Evolutionary conservation across 2,329 filamentous ascomycete species (phyloP), one percentile per base, ranked within the genome.

Genomic region (Exophiala sp.): DNA sequence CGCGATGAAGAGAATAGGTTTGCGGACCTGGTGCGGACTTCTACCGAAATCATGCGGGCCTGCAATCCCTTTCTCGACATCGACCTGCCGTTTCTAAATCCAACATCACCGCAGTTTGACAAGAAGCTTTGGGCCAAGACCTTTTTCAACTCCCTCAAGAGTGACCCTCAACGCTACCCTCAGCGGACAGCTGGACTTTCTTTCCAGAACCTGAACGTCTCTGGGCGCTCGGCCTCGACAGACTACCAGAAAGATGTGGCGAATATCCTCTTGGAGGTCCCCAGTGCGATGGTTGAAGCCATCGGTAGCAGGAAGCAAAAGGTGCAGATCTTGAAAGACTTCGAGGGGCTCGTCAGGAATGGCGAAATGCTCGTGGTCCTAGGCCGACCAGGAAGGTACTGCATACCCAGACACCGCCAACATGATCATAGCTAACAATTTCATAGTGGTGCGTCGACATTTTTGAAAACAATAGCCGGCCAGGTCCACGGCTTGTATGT

Each of bases 401-500:
- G 89, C 86, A 0, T 88, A 90, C 58, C 73, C 91, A n/a, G n/a
- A n/a, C n/a, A n/a, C n/a, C n/a, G n/a, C n/a, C n/a, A n/a, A n/a
- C 42, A 89, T 88, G 63, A 78, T 82, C 1, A 79, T 90, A 57
- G 78, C 82, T 35, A 90, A 90, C 63, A 5, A 5, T 10, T 6
- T 27, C 24, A 27, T 0, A 74, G 80, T 3, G 83, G 83, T 24
- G 88, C 85, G 63, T 55, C 85, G n/a, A 94, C 88, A 2, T 83
- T 94, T 57, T 74, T 95, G 48, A 94, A 93, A 72, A 86, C 86
- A 0, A 80, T 94, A 58, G 81, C 87, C 7, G 88, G 88, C 52
- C 87, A 94, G 68, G 86, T 85, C 21, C 85, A 89, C 58, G 88
- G 88, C 43, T 82, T 93, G 59, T 80, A 78, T 58, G 73, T 93